Percentiles rank a stretch among this genome's conserved stretches.
Evolutionary conservation across 768 basidiomycete species (phyloP).

Genomic region (Suillus alpinus): DNA sequence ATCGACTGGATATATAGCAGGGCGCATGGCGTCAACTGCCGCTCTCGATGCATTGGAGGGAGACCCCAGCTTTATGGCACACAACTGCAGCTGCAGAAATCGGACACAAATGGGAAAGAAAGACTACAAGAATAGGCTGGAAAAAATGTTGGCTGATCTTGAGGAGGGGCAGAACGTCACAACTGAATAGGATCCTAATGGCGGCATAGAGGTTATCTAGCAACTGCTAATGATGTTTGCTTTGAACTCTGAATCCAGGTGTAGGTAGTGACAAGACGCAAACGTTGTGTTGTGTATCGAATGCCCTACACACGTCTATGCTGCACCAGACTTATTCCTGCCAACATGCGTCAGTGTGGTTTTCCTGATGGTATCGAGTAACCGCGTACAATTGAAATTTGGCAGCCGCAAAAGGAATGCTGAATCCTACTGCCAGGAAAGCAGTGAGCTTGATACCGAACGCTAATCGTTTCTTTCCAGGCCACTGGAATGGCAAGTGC

Average conservation of each 20-base stretch:
- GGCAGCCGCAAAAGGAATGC: constrained; percentile 65
- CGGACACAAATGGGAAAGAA: constrained; percentile 30
- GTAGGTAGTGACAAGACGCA: background rate
- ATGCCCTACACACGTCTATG: background rate
- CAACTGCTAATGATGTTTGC: background rate
- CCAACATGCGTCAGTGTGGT: background rate
- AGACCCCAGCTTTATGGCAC: constrained; percentile 58
- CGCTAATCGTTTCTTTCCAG: constrained; percentile 45
- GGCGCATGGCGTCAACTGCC: constrained; percentile 57
- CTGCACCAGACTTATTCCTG: background rate
- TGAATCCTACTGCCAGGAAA: constrained; percentile 53
- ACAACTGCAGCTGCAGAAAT: constrained; percentile 65
- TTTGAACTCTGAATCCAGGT: background rate
- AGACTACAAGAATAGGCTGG: constrained; percentile 36
- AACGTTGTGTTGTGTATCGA: background rate
- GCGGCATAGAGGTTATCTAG: background rate
- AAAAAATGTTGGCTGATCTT: constrained; percentile 27
- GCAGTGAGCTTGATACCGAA: constrained; percentile 36
- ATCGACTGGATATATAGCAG: constrained; percentile 48
- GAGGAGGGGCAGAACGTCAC: constrained; percentile 11
- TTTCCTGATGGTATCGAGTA: background rate
- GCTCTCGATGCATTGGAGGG: constrained; percentile 70
- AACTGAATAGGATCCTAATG: background rate
- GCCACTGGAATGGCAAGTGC: constrained; percentile 58
- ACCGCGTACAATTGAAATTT: constrained; percentile 59